A percentile compares a stretch with the other conserved stretches of the same genome.
phyloP scores from a whole-genome alignment of 129 eudicot species.

The Flaveria robusta region DNA sequence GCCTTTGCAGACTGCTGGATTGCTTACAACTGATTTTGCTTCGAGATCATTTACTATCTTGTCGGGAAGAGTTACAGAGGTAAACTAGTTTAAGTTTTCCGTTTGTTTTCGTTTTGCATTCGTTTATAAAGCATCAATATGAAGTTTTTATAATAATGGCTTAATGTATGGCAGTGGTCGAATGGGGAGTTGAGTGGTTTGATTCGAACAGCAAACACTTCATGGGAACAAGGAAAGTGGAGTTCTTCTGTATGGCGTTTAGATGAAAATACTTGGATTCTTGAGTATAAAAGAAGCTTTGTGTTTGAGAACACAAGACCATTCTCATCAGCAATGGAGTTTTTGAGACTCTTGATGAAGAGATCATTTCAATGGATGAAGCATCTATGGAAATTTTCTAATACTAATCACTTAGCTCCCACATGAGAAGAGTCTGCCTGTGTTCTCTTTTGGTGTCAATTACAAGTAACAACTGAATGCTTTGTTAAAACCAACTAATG shows the following conservation, averaged over 20 bases:
- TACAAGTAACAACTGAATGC: constrained; percentile 17
- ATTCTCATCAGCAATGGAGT: constrained; percentile 47
- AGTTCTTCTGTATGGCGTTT: constrained; percentile 61
- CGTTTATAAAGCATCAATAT: not conserved
- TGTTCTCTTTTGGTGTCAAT: constrained; percentile 9
- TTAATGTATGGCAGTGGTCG: constrained; percentile 53
- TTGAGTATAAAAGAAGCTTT: constrained; percentile 60
- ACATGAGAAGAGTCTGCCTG: constrained; percentile 39
- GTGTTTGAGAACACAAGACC: constrained; percentile 46
- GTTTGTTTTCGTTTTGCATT: not conserved
- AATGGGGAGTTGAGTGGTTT: constrained; percentile 39
- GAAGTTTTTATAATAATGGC: not conserved
- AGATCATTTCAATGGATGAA: constrained; percentile 48
- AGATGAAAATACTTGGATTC: constrained; percentile 87
- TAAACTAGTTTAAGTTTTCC: constrained; percentile 21
- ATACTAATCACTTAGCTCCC: constrained; percentile 39
- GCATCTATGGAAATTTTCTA: constrained; percentile 42
- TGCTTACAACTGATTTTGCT: constrained; percentile 63
- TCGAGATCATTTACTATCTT: constrained; percentile 57
- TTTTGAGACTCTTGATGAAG: constrained; percentile 45
- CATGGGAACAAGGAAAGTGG: constrained; percentile 79
- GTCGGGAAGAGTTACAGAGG: constrained; percentile 84
- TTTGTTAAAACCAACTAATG: constrained; percentile 8
- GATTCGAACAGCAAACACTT: constrained; percentile 46
- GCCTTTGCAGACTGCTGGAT: constrained; percentile 85